Base-by-base conservation (phyloP, 805 yeast genomes). In the Wickerhamiella spandovensis region DNA sequence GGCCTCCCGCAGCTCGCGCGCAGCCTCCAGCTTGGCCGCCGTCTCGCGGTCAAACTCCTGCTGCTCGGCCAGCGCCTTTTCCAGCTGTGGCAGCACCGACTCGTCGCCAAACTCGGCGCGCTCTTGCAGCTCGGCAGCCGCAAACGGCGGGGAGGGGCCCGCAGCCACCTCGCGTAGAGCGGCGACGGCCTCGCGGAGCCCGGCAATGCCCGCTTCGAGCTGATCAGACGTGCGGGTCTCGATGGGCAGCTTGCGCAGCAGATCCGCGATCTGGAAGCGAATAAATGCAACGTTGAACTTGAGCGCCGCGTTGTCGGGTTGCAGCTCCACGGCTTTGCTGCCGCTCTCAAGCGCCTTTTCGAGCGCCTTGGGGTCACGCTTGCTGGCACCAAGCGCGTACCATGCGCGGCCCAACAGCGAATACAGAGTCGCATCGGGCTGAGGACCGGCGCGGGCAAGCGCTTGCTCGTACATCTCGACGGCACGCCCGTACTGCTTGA, bases 381-480 rank as follows among this genome's bases (percentile, higher is more conserved):
- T 95, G 30, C 72, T 68, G 39, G 73, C 62, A 10, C 86, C 97
- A 63, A 95, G 75, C 22, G 79, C 73, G 55, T 80, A 79, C 97
- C 97, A 89, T 1, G 92, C 90, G 54, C 89, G 76, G 43, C 95
- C 95, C 52, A 90, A 72, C 55, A 84, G 73, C 17, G 87, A 78
- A 55, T 82, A 66, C 28, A 85, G 72, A 59, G 77, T 79, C 0
- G 86, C 67, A 61, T 83, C 94, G 39, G 76, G 73, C 5, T 76
- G 76, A 51, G 76, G 76, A 48, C 56, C 70, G 61, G 75, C 83
- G 61, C 82, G 75, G 24, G 74, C 73, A 53, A 84, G 69, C 0
- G 95, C 95, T 58, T 84, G 74, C 55, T 84, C 90, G 67, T 90
- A 92, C 60, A 78, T 59, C 65, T 92, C 97, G 60, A 89, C 82